Conservation (phyloP, 306 rosid genomes). For the Styphnolobium japonicum region DNA sequence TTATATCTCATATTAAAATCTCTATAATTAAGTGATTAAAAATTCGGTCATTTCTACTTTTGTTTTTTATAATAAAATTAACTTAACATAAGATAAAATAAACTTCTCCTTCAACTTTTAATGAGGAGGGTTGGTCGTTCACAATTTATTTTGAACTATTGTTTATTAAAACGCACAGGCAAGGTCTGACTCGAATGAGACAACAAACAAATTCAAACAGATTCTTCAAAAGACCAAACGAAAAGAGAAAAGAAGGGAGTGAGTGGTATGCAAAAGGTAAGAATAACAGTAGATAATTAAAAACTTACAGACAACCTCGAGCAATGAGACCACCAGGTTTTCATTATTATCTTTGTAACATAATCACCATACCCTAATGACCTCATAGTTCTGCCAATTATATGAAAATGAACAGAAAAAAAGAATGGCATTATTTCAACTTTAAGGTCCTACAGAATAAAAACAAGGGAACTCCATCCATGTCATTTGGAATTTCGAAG, state of each 20-base stretch:
- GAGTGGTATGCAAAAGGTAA: neutral
- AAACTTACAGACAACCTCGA: conserved; percentile 22
- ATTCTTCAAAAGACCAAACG: neutral
- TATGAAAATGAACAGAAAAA: conserved; percentile 14
- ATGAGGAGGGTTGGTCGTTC: too few species aligned
- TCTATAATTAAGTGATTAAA: too few species aligned
- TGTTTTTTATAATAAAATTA: too few species aligned
- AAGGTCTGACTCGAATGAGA: neutral
- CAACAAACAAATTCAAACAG: neutral
- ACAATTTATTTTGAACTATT: too few species aligned
- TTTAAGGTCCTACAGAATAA: conserved; percentile 3
- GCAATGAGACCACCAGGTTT: conserved; percentile 27
- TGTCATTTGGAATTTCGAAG: conserved; percentile 50
- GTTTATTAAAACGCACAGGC: neutral
- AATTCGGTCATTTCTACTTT: too few species aligned
- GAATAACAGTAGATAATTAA: neutral
- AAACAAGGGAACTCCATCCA: conserved; percentile 10
- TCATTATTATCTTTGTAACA: neutral
- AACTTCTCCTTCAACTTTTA: too few species aligned
- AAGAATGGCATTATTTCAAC: conserved; percentile 2
- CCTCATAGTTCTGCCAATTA: conserved; percentile 2
- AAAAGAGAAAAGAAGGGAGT: neutral
- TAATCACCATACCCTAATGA: conserved; percentile 3
- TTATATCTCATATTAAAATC: too few species aligned
- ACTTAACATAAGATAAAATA: too few species aligned